These are phyloP conservation scores for Azolla pinnata DNA, from an alignment of 75 land plant genomes.

Conservation along the genomic window DNA sequence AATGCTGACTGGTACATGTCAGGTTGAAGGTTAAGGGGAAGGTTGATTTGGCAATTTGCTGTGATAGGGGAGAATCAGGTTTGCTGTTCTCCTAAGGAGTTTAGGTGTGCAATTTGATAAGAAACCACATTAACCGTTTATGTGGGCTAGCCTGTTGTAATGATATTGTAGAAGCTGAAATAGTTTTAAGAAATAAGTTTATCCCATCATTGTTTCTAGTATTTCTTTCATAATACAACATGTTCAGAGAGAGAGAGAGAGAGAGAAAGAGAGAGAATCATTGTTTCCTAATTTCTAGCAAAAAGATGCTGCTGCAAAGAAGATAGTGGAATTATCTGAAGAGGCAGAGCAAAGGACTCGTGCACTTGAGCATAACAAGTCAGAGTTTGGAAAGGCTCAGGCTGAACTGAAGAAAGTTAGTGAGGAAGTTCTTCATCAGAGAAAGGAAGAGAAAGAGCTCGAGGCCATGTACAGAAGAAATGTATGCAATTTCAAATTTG, in stretches of 20 bases:
- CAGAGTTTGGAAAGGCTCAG: not conserved
- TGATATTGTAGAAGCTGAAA: too few species aligned
- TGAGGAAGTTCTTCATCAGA: not conserved
- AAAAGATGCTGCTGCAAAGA: not conserved
- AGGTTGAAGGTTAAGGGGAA: too few species aligned
- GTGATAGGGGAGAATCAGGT: too few species aligned
- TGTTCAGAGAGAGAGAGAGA: conserved; percentile 9
- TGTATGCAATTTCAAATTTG: not conserved
- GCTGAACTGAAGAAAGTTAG: not conserved
- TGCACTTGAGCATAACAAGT: not conserved
- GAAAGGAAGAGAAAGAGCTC: not conserved
- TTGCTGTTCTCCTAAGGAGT: too few species aligned
- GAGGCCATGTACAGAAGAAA: not conserved
- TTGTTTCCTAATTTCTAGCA: conserved; percentile 1
- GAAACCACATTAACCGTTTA: too few species aligned
- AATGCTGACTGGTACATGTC: too few species aligned
- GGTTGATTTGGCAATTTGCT: too few species aligned
- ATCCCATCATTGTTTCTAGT: too few species aligned
- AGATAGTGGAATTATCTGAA: not conserved
- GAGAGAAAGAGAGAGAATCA: conserved; percentile 4
- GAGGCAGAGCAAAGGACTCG: not conserved
- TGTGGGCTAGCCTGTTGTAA: too few species aligned
- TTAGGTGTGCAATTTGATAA: too few species aligned
- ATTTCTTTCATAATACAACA: too few species aligned
- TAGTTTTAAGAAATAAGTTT: too few species aligned